Conservation (phyloP, 805 yeast species). For the Yarrowia sp. region DNA sequence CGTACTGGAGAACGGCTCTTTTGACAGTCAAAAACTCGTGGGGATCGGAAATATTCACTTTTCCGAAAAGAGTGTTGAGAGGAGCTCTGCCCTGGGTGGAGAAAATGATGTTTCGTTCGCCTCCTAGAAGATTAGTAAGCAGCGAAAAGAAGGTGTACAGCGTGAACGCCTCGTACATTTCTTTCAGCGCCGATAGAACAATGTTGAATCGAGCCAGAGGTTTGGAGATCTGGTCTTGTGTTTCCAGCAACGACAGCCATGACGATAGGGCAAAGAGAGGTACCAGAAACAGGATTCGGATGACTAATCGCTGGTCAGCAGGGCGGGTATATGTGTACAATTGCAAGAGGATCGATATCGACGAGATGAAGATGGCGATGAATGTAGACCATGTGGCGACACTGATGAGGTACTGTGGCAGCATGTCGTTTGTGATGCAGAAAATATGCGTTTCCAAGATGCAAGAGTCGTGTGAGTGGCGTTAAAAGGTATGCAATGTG, state of each 20-base stretch:
- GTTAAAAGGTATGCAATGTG: too few relatives aligned
- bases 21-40: conserved; percentile 75
- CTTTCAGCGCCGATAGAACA: conserved; percentile 76
- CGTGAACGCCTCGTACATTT: conserved; percentile 94
- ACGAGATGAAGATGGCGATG: conserved; percentile 54
- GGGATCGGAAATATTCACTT: conserved; percentile 87
- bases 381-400: conserved; percentile 42
- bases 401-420: conserved; percentile 6
- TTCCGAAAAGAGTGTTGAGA: conserved; percentile 63
- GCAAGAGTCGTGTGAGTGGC: too few relatives aligned
- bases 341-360: conserved; percentile 59
- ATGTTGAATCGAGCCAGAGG: conserved; percentile 47
- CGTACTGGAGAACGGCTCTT: conserved; percentile 88
- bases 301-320: conserved; percentile 80
- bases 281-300: conserved; percentile 69
- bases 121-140: conserved; percentile 84
- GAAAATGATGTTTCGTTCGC: conserved; percentile 84
- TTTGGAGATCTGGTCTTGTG: conserved; percentile 43
- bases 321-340: conserved; percentile 84
- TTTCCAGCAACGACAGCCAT: conserved; percentile 61
- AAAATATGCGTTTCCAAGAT: too few relatives aligned
- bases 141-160: conserved; percentile 90
- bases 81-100: conserved; percentile 75
- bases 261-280: conserved; percentile 83
- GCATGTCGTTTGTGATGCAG: neutral